Base-by-base conservation (phyloP, 2,329 filamentous ascomycete genomes). In the Macrophomina pseudophaseolina region DNA sequence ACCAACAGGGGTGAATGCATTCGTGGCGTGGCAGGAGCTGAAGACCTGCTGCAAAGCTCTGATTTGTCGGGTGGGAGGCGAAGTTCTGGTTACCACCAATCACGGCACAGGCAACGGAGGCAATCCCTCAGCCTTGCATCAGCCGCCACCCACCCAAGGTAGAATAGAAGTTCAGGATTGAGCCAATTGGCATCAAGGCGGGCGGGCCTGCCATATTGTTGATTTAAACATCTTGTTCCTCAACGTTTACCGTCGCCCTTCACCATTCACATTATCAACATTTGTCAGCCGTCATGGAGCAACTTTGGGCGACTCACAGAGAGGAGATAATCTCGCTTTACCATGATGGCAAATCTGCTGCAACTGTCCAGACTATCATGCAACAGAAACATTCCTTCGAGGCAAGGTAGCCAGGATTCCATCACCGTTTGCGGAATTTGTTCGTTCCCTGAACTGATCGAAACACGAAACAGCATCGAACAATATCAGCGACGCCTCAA, bases 241-340 rank as follows among this genome's bases (percentile, higher is more conserved):
- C 14, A 5, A 2, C 30, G 7, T 28, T 12, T 51, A 1, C 46
- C 28, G 8, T 11, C 23, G 23, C 28, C 48, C 48, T 30, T 32
- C 12, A 1, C 28, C 14, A 2, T 32, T 16, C 53, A 56, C 53
- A 38, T 32, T 8, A 38, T 8, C 33, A 32, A 80, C 5, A 28
- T 18, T 33, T 28, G 5, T 11, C 38, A 56, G 23, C 53, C 16
- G n/a, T 16, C 53, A 56, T 56, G 53, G 23, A 18, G 6, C 16
- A 38, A 56, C 32, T 11, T 11, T 28, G 53, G 32, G 53, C 40
- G 40, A 11, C 33, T 7, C 53, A 33, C 11, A 56, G 12, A 40
- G 53, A 56, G 38, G 53, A 56, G 16, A 42, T 56, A 32, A 38
- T 40, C 9, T n/a, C 6, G 14, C 33, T 40, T 33, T 56, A 40